Base-by-base conservation (phyloP, 495 filamentous ascomycete genomes). In the Aspergillus leporis region DNA sequence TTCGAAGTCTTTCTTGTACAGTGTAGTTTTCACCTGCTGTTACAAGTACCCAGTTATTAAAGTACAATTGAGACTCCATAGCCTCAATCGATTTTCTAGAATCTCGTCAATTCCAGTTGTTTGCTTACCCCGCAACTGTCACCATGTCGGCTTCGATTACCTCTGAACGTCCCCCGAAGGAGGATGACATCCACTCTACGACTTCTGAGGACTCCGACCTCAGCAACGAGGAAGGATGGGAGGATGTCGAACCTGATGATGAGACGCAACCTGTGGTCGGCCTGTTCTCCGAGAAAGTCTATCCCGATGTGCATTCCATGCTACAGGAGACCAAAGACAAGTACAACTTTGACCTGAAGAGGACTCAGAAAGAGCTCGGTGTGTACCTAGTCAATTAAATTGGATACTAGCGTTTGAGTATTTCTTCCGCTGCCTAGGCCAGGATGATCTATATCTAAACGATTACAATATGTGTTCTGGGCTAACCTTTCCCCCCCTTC, bases 291-390 rank as follows among this genome's bases (percentile, higher is more conserved):
- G 82, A 88, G 36, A 78, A 80, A 30, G 80, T 84, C 51, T 93
- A 90, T 64, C 73, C 83, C 13, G 81, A 88, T 68, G 81, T 86
- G 41, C 65, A 72, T 21, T 74, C 81, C 5, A 89, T 96, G 85
- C 73, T 96, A 55, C 77, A 80, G 45, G 83, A 94, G 67, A 90
- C 84, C 81, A 88, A 85, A 61, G 78, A 84, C 30, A 85, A 83
- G 62, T 79, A 92, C 69, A 75, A 78, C 23, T 88, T 97, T 62
- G 91, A 97, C 67, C 83, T 96, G 54, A 64, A 88, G 31, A 81
- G 74, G 48, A 76, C 88, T 14, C 79, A 83, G 52, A 87, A 85
- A 63, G 72, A 81, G 19, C 71, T 95, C 53, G 80, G 84, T 86
- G 71, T 73, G 82, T 78, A 47, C 43, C 43, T 23, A 68, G 38